phyloP scores from a whole-genome alignment of 73 alveolate species.

The Paramecium primaurelia region DNA sequence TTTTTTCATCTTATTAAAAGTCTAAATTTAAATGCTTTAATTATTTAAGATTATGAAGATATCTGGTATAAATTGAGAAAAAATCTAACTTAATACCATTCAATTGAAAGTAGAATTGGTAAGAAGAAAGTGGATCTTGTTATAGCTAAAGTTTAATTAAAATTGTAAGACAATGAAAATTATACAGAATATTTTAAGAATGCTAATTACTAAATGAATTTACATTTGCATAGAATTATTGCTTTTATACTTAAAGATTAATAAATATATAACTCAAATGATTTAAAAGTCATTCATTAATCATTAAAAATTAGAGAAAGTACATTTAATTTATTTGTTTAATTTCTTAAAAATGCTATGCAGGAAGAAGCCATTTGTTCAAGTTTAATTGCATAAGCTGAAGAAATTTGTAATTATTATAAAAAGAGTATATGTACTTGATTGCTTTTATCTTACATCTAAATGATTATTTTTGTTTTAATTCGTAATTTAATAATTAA shows the following conservation, averaged over 20 bases:
- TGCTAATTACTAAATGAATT: background rate
- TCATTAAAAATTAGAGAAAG: background rate
- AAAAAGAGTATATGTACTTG: background rate
- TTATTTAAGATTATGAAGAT: conserved; percentile 9
- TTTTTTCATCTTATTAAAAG: background rate
- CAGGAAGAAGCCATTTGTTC: background rate
- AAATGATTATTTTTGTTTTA: background rate
- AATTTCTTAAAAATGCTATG: background rate
- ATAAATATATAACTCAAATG: background rate
- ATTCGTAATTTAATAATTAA: background rate
- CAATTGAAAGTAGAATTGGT: background rate
- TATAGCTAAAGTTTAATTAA: background rate
- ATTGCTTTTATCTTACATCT: background rate
- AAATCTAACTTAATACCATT: background rate
- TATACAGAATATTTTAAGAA: background rate
- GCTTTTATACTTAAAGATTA: background rate
- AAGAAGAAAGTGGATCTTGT: background rate
- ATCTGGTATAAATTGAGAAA: background rate
- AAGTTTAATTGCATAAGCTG: background rate
- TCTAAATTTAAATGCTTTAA: background rate
- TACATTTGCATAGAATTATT: background rate
- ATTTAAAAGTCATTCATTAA: conserved; percentile 20
- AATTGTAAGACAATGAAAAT: conserved; percentile 14
- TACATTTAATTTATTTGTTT: conserved; percentile 1
- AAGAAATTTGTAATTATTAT: background rate